Base-by-base conservation (phyloP, 202 grass and related monocot genomes). In the Schoenoplectus tabernaemontani region DNA sequence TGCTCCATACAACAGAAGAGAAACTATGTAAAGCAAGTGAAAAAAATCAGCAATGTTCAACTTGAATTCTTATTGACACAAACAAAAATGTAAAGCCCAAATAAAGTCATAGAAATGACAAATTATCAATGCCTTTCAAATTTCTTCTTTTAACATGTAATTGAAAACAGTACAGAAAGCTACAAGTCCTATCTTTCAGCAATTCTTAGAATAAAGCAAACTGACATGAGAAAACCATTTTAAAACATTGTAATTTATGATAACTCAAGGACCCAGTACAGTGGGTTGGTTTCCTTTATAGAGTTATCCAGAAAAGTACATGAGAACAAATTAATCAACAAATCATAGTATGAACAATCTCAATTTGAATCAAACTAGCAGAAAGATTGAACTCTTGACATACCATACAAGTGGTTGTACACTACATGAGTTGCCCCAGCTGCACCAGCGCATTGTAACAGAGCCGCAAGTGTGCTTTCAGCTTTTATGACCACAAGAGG, bases 321-420 rank as follows among this genome's bases (percentile, higher is more conserved):
- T 28, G 1, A 24, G 46, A 26, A 38, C 16, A 69, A 15, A 47
- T 15, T 9, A 41, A 41, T 71, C 41, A 71, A 20, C n/a, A 72
- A 50, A 73, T 13, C 11, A 53, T 9, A 47, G 26, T 16, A 33
- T 1, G 2, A 32, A n/a, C 24, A n/a, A 75, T 19, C 44, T 74
- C 24, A 34, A 72, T 13, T 30, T 7, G 16, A 72, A 33, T 73
- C 30, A 50, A 67, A 51, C 1, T 54, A 82, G 53, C 17, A 44
- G 26, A 44, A 62, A 62, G 30, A 51, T 41, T 22, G 19, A 65
- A 32, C 1, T 7, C 0, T 81, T 54, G 7, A 56, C 61, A 70
- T 85, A 97, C 91, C 91, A 57, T 97, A 97, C 19, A 97, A 86
- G 91, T 86, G 89, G 47, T 97, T 97, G 77, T 93, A 97, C 28